A percentile compares a stretch with the other conserved stretches of the same genome.
These are phyloP conservation scores for Begonia fuchsioides DNA, from an alignment of 306 rosid genomes.

Conservation along the genomic window DNA sequence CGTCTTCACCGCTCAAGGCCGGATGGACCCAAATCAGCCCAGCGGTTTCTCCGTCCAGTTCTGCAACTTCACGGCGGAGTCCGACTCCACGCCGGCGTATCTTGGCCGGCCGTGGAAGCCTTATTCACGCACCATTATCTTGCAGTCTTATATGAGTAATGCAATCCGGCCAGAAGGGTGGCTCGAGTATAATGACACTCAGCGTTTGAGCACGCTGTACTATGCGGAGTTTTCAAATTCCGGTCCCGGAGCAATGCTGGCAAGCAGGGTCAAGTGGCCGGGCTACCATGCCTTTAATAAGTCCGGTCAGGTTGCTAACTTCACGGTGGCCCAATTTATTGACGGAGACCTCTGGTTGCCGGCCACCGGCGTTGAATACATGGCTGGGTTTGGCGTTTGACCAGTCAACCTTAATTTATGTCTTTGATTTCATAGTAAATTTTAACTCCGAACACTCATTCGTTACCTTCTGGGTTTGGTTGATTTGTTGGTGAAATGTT, in stretches of 20 bases:
- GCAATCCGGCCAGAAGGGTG: conserved; percentile 56
- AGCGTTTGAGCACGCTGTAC: conserved; percentile 38
- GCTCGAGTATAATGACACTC: conserved; percentile 56
- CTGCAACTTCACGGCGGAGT: conserved; percentile 56
- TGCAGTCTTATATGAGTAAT: conserved; percentile 40
- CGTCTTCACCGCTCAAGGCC: conserved; percentile 78
- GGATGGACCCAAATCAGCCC: conserved; percentile 56
- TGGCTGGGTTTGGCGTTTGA: conserved; percentile 24
- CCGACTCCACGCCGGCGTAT: conserved; percentile 30
- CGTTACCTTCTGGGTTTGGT: no score
- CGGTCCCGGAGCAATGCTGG: conserved; percentile 42
- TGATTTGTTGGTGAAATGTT: no score
- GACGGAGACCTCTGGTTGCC: conserved; percentile 74
- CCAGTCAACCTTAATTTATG: not conserved
- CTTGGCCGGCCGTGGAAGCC: conserved; percentile 83
- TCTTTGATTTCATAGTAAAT: no score
- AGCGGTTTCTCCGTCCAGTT: conserved; percentile 78
- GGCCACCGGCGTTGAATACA: conserved; percentile 51
- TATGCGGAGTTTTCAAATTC: conserved; percentile 60
- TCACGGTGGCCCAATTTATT: conserved; percentile 48
- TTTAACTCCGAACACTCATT: no score
- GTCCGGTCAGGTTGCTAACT: conserved; percentile 25
- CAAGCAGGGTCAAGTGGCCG: conserved; percentile 44
- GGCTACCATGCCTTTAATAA: conserved; percentile 45
- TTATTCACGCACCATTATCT: conserved; percentile 49